These are phyloP conservation scores for Annulohypoxylon nitens DNA, from an alignment of 495 filamentous ascomycete genomes.

Conservation along the genomic window DNA sequence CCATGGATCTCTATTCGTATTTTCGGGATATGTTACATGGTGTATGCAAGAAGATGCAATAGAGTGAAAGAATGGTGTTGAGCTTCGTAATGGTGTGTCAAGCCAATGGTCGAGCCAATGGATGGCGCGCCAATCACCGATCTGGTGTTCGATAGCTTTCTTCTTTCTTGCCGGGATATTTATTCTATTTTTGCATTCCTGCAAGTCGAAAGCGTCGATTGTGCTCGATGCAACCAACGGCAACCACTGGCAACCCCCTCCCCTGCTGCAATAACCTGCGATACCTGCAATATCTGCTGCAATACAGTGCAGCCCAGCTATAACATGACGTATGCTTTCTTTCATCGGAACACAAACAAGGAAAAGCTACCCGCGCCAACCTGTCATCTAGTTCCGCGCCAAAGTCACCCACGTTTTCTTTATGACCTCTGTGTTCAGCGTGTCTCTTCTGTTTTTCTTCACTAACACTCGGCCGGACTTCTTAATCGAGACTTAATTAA, in stretches of 20 bases:
- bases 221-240: slow-evolving; percentile 35
- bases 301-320: not conserved
- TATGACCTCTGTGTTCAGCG: not conserved
- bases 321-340: slow-evolving; percentile 38
- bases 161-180: slow-evolving; percentile 7
- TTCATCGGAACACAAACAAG: slow-evolving; percentile 10
- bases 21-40: slow-evolving; percentile 8
- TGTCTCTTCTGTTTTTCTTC: not conserved
- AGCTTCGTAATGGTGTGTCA: slow-evolving; percentile 22
- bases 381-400: not conserved
- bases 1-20: slow-evolving; percentile 6
- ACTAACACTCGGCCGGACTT: slow-evolving; percentile 20
- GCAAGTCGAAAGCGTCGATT: slow-evolving; percentile 26
- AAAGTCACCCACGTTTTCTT: slow-evolving; percentile 18
- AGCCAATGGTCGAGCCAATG: not conserved
- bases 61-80: slow-evolving; percentile 4
- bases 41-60: slow-evolving; percentile 11
- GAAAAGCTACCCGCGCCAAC: slow-evolving; percentile 24
- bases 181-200: slow-evolving; percentile 40
- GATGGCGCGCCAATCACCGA: not conserved
- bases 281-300: not conserved
- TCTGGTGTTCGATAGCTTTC: not conserved
- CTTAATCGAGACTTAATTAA: not conserved
- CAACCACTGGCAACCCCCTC: not conserved
- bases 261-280: not conserved